Base-by-base conservation (phyloP, 805 yeast genomes). In the Ogataea naganishii region DNA sequence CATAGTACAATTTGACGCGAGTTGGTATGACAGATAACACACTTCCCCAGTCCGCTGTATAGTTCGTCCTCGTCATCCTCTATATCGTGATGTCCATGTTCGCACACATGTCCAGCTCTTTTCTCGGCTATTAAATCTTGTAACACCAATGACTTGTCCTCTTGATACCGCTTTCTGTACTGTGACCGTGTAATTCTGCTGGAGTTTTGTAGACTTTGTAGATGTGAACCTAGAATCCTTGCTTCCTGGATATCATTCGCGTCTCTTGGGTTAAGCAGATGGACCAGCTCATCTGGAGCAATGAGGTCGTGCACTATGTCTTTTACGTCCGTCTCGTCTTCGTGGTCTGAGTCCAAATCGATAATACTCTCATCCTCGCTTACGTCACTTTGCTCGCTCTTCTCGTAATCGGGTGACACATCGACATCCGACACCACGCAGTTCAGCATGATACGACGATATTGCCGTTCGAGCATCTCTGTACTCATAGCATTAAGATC, bases 11-110 rank as follows among this genome's bases (percentile, higher is more conserved):
- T 71, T 34, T 79, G 81, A 40, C 96, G 64, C 5, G 75, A 69
- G 34, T 79, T 73, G 5, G 67, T 64, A 41, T 80, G 89, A 50
- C 96, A 88, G 3, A 88, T 78, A 6, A 83, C 94, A 55, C 96
- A 86, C 5, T 62, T 60, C 5, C 61, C 58, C 10, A 72, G 40
- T 14, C 61, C 50, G 3, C 56, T 43, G 17, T 51, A 51, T 5
- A 51, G 39, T 6, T 53, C 60, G 6, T 52, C 58, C 7, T 43
- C 45, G 8, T 33, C 23, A n/a, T n/a, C n/a, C n/a, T n/a, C n/a
- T 10, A 32, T 40, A n/a, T 33, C 26, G 13, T 14, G 26, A 8
- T 23, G 29, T 18, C 27, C n/a, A n/a, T n/a, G 6, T 26, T 26
- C 16, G 8, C 7, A 10, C 24, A 31, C 24, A 31, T n/a, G n/a